Percentiles rank a stretch among this genome's conserved stretches.
These are phyloP conservation scores for Hevea brasiliensis DNA, from an alignment of 345 rosid species.

Conservation along the genomic window DNA sequence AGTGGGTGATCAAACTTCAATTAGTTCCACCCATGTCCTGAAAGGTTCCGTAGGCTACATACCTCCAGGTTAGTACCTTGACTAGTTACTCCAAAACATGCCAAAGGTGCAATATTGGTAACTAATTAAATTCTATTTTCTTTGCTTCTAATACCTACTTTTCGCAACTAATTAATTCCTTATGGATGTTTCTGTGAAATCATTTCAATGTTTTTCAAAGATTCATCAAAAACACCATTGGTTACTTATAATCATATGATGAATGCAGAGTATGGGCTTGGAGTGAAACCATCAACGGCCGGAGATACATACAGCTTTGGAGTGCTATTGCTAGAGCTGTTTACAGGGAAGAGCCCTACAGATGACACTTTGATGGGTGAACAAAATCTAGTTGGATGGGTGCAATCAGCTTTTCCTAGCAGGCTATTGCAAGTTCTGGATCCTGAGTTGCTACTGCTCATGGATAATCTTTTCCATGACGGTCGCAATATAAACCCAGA, in stretches of 20 bases:
- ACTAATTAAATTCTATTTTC: too few species aligned
- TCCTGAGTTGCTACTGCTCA: conserved; percentile 23
- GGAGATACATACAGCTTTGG: conserved; percentile 54
- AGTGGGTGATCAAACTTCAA: conserved; percentile 4
- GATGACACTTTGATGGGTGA: conserved; percentile 37
- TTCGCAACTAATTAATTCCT: too few species aligned
- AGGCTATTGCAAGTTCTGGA: conserved; percentile 30
- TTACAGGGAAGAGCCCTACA: conserved; percentile 45
- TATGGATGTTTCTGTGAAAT: too few species aligned
- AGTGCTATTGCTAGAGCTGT: conserved; percentile 40
- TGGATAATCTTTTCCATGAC: not conserved
- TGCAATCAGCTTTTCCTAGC: conserved; percentile 28
- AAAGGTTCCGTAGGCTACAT: too few species aligned
- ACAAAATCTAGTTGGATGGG: conserved; percentile 35
- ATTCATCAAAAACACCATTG: too few species aligned
- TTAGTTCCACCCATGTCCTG: not conserved
- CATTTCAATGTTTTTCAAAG: too few species aligned
- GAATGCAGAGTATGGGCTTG: conserved; percentile 50
- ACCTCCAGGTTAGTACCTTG: not conserved
- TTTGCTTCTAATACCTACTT: too few species aligned
- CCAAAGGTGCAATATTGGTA: too few species aligned
- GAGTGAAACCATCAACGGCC: conserved; percentile 39
- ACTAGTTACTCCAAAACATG: not conserved
- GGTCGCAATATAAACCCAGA: not conserved
- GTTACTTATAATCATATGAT: too few species aligned